Percentiles rank a stretch among this genome's conserved stretches.
These are phyloP conservation scores for Apiospora malaysiana DNA, from an alignment of 2,329 filamentous ascomycete genomes.

Conservation along the genomic window DNA sequence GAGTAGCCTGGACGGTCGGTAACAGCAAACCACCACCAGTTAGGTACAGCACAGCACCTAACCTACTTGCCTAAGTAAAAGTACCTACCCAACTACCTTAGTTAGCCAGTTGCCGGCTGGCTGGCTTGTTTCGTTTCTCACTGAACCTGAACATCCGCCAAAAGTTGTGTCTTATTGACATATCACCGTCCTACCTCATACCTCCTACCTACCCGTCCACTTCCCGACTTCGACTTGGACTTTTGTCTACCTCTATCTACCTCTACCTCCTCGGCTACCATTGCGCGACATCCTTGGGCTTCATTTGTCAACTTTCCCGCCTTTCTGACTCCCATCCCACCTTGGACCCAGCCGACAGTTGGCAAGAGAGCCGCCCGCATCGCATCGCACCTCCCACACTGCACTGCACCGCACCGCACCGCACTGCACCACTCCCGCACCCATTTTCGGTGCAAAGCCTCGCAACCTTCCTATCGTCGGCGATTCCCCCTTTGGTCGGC, in stretches of 20 bases:
- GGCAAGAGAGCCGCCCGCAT: slow-evolving; percentile 6
- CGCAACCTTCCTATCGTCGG: not conserved
- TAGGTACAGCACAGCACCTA: too few relatives aligned
- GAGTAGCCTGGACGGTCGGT: too few relatives aligned
- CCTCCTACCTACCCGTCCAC: not conserved
- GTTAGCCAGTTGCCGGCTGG: too few relatives aligned
- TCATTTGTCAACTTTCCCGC: slow-evolving; percentile 8
- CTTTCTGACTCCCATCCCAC: not conserved
- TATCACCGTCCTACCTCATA: not conserved
- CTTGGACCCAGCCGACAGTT: not conserved
- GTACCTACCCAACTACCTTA: too few relatives aligned
- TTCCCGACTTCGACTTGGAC: not conserved
- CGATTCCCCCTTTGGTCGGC: not conserved
- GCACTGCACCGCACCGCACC: not conserved
- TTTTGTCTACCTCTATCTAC: not conserved
- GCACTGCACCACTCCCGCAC: not conserved
- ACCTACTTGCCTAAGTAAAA: too few relatives aligned
- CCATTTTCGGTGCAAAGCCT: not conserved
- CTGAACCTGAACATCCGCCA: not conserved
- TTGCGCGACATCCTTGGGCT: not conserved
- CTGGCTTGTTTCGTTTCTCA: slow-evolving; percentile 14
- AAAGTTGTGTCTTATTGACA: slow-evolving; percentile 1
- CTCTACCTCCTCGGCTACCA: not conserved
- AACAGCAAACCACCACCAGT: too few relatives aligned
- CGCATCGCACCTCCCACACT: slow-evolving; percentile 2